phyloP scores from a whole-genome alignment of 306 rosid genomes.

The Pachyrhizus erosus region DNA sequence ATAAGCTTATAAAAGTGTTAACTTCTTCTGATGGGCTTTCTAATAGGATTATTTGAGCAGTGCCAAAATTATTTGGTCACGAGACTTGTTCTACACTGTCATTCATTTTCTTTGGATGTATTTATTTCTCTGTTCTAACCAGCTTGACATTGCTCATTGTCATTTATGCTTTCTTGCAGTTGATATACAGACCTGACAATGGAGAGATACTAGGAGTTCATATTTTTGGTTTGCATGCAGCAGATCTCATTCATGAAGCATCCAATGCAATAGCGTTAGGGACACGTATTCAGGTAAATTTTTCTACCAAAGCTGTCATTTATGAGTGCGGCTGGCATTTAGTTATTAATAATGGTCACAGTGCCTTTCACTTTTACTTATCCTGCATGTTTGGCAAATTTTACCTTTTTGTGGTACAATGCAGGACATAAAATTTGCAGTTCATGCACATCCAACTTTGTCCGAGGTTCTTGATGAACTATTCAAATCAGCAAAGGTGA shows the following conservation, averaged over 20 bases:
- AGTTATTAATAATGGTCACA: slow-evolving; percentile 1
- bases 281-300: slow-evolving; percentile 80
- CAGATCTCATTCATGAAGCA: slow-evolving; percentile 99
- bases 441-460: slow-evolving; percentile 97
- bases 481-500: slow-evolving; percentile 94
- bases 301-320: slow-evolving; percentile 18
- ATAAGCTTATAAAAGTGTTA: slow-evolving; percentile 1
- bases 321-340: not conserved
- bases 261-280: slow-evolving; percentile 94
- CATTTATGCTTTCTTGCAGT: slow-evolving; percentile 57
- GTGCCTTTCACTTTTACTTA: not conserved
- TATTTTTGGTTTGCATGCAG: slow-evolving; percentile 98
- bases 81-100: slow-evolving; percentile 16
- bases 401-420: slow-evolving; percentile 34
- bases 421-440: slow-evolving; percentile 87
- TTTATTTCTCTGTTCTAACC: slow-evolving; percentile 8
- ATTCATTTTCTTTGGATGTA: slow-evolving; percentile 27
- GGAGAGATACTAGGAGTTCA: slow-evolving; percentile 99
- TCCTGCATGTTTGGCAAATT: slow-evolving; percentile 12
- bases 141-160: slow-evolving; percentile 34
- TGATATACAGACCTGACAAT: slow-evolving; percentile 97
- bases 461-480: slow-evolving; percentile 97
- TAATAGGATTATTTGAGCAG: not conserved
- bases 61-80: not conserved
- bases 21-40: slow-evolving; percentile 1